Base-by-base conservation (phyloP, 164 flowering plant species). In the Buxus sempervirens region DNA sequence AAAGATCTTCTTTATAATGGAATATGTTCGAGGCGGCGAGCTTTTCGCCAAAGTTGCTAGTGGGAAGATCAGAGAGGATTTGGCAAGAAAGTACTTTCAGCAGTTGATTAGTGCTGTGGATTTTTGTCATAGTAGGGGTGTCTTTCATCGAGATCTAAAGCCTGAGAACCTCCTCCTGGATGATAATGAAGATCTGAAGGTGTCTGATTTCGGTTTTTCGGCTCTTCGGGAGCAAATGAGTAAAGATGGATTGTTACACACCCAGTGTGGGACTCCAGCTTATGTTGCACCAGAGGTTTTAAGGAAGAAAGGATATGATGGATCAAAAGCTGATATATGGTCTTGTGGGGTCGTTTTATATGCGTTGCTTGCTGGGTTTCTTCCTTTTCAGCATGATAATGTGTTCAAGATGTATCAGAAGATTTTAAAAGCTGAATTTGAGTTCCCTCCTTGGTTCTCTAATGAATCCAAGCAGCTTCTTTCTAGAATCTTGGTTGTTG, bases 111-210 rank as follows among this genome's bases (percentile, higher is more conserved):
- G 76, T 21, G 87, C 87, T 0, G 76, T 85, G 0, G 89, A 84
- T 45, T 85, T 68, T 45, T 85, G 89, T 54, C 89, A 85, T 58
- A 84, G 86, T 60, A 79, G 87, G 4, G 89, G 89, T 1, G 86
- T 85, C 5, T 80, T 63, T 0, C 89, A 85, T 64, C 80, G 87
- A 0, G 89, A 85, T 54, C 55, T 85, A 36, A 85, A 85, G 75
- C 89, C 89, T 0, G 89, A 85, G 27, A 85, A 85, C 58, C 86
- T n/a, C n/a, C n/a, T n/a, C n/a, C n/a, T n/a, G n/a, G n/a, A n/a
- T n/a, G n/a, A n/a, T n/a, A n/a, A n/a, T 22, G 84, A 38, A 20
- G 69, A 83, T 26, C 51, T 85, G 54, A 85, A 85, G 58, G 75
- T 85, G 0, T 76, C 87, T 1, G 89, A 85, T 70, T 85, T 85